Percentiles rank a stretch among this genome's conserved stretches.
Conservation (phyloP, 1,284 basidiomycete species). For the Sanguinoderma infundibulare region DNA sequence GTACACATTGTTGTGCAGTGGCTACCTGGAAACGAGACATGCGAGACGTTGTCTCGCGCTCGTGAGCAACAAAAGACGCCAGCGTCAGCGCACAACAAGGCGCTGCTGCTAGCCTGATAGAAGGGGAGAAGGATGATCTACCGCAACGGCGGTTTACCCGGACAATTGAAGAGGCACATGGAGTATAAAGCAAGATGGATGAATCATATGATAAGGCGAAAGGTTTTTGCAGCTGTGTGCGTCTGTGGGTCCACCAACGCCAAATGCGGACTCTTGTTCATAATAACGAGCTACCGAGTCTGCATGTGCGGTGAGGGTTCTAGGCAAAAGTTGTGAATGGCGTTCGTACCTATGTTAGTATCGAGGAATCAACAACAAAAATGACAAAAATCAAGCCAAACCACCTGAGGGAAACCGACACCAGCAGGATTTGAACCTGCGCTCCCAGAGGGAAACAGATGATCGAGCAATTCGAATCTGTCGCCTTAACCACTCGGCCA, state of each 20-base stretch:
- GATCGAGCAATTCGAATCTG: constrained; percentile 17
- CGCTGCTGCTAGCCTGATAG: neutral
- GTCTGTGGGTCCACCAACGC: constrained; percentile 8
- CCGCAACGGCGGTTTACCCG: neutral
- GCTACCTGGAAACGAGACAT: constrained; percentile 6
- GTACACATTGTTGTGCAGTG: constrained; percentile 7
- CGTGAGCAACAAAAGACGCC: neutral
- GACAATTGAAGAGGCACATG: constrained; percentile 4
- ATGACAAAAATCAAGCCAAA: no score
- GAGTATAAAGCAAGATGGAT: constrained; percentile 3
- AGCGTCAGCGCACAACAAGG: constrained; percentile 4
- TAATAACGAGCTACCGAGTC: no score
- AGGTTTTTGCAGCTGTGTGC: constrained; percentile 7
- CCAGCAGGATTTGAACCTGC: constrained; percentile 26
- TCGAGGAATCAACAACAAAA: neutral
- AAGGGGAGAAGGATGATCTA: neutral
- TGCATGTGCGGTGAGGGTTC: no score
- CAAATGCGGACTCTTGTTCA: neutral
- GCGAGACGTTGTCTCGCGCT: neutral
- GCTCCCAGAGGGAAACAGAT: constrained; percentile 24
- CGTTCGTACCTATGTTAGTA: no score
- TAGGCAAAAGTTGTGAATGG: no score
- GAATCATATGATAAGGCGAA: constrained; percentile 1
- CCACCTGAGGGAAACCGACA: no score
- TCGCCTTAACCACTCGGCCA: constrained; percentile 27